Percentiles rank a stretch among this genome's conserved stretches.
phyloP scores from a whole-genome alignment of 345 rosid species.

The Eucalyptus sp. region DNA sequence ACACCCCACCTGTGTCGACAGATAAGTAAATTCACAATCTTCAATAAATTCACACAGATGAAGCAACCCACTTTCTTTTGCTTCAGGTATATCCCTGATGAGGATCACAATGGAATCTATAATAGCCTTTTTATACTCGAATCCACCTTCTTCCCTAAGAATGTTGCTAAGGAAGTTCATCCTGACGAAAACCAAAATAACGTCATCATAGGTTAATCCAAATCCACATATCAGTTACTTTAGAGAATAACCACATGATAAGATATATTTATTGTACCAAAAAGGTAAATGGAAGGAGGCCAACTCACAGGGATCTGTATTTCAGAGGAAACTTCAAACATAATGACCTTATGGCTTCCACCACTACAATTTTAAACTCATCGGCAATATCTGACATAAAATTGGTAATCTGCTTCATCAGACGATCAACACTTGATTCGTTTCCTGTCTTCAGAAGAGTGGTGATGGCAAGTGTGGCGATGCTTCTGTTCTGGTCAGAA shows the following conservation, averaged over 20 bases:
- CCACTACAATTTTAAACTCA: conserved; percentile 97
- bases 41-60: conserved; percentile 98
- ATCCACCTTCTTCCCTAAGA: conserved; percentile 99
- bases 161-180: conserved; percentile 99
- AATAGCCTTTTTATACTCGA: conserved; percentile 94
- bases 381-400: conserved; percentile 99
- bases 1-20: conserved; percentile 76
- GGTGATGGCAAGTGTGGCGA: conserved; percentile 97
- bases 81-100: conserved; percentile 97
- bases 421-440: conserved; percentile 94
- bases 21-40: conserved; percentile 99
- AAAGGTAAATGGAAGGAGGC: not conserved
- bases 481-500: conserved; percentile 97
- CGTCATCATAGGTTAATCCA: not conserved
- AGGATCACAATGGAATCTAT: conserved; percentile 96
- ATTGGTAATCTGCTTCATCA: conserved; percentile 97
- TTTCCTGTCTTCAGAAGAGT: conserved; percentile 97
- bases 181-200: conserved; percentile 32
- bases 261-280: not conserved
- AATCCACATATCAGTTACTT: not conserved
- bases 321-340: conserved; percentile 96
- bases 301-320: conserved; percentile 85
- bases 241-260: not conserved
- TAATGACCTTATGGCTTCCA: conserved; percentile 94
- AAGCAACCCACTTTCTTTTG: conserved; percentile 93